These are phyloP conservation scores for Pyrenopolyporus hunteri DNA, from an alignment of 495 filamentous ascomycete species.

Conservation along the genomic window DNA sequence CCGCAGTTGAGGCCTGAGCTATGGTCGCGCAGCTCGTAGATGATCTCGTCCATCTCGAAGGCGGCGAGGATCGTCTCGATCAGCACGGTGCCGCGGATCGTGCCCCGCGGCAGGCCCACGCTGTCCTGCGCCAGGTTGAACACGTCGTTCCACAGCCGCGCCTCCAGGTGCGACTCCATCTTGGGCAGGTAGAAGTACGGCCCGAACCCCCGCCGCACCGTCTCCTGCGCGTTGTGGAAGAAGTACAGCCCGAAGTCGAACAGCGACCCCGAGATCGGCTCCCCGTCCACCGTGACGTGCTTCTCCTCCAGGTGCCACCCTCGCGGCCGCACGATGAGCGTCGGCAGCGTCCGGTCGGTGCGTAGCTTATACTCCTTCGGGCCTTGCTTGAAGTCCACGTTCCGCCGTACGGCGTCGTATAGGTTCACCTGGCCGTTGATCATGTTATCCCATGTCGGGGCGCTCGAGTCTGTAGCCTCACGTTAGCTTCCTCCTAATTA, in stretches of 20 bases:
- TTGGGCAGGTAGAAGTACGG: constrained; percentile 99
- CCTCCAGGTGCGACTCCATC: constrained; percentile 98
- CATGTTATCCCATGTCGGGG: constrained; percentile 99
- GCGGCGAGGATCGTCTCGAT: constrained; percentile 98
- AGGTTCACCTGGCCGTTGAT: constrained; percentile 98
- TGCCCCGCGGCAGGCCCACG: constrained; percentile 85
- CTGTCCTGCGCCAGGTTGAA: constrained; percentile 98
- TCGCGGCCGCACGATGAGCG: constrained; percentile 84
- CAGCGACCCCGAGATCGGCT: constrained; percentile 89
- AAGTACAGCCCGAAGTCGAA: constrained; percentile 99
- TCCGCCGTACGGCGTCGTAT: constrained; percentile 92
- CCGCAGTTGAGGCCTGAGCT: constrained; percentile 97
- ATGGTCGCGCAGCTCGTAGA: constrained; percentile 98
- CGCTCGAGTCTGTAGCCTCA: constrained; percentile 82
- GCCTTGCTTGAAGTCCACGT: constrained; percentile 96
- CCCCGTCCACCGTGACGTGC: constrained; percentile 94
- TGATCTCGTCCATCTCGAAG: constrained; percentile 99
- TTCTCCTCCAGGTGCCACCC: constrained; percentile 98
- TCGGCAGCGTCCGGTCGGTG: constrained; percentile 79
- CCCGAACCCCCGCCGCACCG: constrained; percentile 80
- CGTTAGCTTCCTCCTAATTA: too few species aligned
- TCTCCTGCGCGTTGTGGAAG: constrained; percentile 95
- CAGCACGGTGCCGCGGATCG: constrained; percentile 92
- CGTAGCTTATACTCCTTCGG: constrained; percentile 97
- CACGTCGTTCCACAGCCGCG: constrained; percentile 96